Evolutionary conservation across 306 rosid species (phyloP).

Genomic region (Prosopis cineraria): DNA sequence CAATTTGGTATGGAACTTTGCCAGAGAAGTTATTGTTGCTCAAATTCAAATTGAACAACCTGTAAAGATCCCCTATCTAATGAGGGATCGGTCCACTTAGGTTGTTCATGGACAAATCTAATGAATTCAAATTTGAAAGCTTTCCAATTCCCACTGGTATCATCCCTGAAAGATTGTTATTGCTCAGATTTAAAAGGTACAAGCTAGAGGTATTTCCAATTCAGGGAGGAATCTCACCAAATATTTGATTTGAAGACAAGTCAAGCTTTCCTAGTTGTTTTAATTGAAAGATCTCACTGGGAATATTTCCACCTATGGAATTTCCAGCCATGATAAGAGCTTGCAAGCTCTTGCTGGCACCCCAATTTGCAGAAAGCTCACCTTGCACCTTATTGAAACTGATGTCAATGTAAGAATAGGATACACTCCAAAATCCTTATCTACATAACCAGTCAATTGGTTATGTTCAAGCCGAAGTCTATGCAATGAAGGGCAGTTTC

Average conservation of each 20-base stretch:
- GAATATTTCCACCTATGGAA: not conserved
- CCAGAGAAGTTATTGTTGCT: constrained; percentile 12
- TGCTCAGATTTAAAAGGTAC: not conserved
- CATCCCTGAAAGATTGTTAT: constrained; percentile 35
- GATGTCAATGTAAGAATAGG: not conserved
- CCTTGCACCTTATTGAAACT: constrained; percentile 1
- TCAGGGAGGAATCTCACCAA: constrained; percentile 33
- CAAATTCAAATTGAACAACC: constrained; percentile 25
- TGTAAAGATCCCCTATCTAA: constrained; percentile 28
- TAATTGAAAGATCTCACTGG: constrained; percentile 30
- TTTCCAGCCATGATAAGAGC: constrained; percentile 28
- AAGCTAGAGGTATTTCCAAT: not conserved
- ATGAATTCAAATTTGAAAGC: constrained; percentile 22
- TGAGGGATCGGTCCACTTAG: constrained; percentile 39
- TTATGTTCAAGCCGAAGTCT: not conserved
- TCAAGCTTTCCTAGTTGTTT: constrained; percentile 14
- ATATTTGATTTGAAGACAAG: constrained; percentile 33
- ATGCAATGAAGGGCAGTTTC: not conserved
- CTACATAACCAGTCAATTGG: not conserved
- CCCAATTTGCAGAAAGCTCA: constrained; percentile 38
- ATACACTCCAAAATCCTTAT: not conserved
- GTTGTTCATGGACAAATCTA: constrained; percentile 44
- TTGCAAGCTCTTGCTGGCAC: constrained; percentile 33
- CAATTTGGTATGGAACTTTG: constrained; percentile 35
- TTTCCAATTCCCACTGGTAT: constrained; percentile 31